Percentiles rank a stretch among this genome's conserved stretches.
phyloP scores from a whole-genome alignment of 164 flowering plant species.

The Kingdonia uniflora region DNA sequence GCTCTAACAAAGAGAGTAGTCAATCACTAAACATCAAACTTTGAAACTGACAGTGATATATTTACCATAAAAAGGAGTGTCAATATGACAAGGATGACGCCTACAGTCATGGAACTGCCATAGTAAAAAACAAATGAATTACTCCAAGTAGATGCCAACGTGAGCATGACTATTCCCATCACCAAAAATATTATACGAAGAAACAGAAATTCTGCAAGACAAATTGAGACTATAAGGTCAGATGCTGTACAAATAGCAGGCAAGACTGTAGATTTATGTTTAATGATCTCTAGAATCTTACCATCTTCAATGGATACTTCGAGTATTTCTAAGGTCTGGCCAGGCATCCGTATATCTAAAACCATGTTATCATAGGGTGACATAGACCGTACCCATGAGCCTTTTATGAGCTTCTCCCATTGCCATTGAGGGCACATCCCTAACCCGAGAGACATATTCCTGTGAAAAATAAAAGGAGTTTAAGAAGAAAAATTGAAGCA shows the following conservation, averaged over 20 bases:
- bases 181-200: slow-evolving; percentile 53
- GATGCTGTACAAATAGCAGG: background rate
- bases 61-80: slow-evolving; percentile 85
- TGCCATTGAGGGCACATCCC: slow-evolving; percentile 68
- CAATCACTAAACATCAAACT: background rate
- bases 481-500: no score
- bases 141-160: slow-evolving; percentile 54
- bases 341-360: slow-evolving; percentile 52
- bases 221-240: slow-evolving; percentile 4
- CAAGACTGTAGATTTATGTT: background rate
- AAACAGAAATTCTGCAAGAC: slow-evolving; percentile 51
- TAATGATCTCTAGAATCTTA: slow-evolving; percentile 11
- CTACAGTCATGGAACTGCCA: slow-evolving; percentile 77
- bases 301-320: slow-evolving; percentile 79
- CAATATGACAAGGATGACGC: slow-evolving; percentile 70
- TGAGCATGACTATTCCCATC: slow-evolving; percentile 47
- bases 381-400: slow-evolving; percentile 56
- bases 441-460: slow-evolving; percentile 59
- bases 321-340: slow-evolving; percentile 25
- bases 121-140: slow-evolving; percentile 68
- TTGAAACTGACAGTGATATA: background rate
- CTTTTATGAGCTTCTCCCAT: slow-evolving; percentile 78
- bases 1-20: background rate
- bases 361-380: slow-evolving; percentile 79
- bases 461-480: slow-evolving; percentile 12